Conservation (phyloP, 2,329 filamentous ascomycete species). For the Akanthomyces muscarius region DNA sequence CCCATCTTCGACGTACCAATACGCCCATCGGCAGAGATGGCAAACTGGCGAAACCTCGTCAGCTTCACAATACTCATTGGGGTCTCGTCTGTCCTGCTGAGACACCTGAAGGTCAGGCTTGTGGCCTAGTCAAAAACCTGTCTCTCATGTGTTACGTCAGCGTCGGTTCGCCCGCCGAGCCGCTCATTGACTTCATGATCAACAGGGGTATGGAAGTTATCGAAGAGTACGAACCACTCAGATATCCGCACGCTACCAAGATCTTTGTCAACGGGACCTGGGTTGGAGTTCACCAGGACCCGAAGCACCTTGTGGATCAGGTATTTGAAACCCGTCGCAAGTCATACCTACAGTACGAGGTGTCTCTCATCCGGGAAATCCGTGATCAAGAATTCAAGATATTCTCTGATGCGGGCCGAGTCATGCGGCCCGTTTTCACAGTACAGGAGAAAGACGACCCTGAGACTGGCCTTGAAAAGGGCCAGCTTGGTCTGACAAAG, state of each 20-base stretch:
- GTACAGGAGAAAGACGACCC: slow-evolving; percentile 81
- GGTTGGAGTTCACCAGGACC: slow-evolving; percentile 92
- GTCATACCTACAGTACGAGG: slow-evolving; percentile 83
- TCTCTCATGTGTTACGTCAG: slow-evolving; percentile 98
- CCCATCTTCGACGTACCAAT: slow-evolving; percentile 94
- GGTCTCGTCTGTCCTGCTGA: slow-evolving; percentile 95
- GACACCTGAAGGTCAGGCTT: slow-evolving; percentile 96
- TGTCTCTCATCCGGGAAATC: slow-evolving; percentile 93
- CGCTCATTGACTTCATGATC: slow-evolving; percentile 93
- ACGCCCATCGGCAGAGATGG: slow-evolving; percentile 97
- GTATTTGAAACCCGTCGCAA: slow-evolving; percentile 75
- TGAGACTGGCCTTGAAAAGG: slow-evolving; percentile 56
- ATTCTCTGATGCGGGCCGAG: slow-evolving; percentile 92
- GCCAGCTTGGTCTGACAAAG: slow-evolving; percentile 77
- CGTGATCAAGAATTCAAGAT: slow-evolving; percentile 98
- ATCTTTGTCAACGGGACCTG: slow-evolving; percentile 97
- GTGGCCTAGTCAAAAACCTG: slow-evolving; percentile 95
- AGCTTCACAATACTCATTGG: slow-evolving; percentile 99
- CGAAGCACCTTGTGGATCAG: slow-evolving; percentile 75
- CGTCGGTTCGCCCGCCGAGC: slow-evolving; percentile 85
- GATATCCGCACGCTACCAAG: slow-evolving; percentile 90
- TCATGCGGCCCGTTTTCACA: slow-evolving; percentile 90
- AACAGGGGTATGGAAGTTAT: slow-evolving; percentile 93
- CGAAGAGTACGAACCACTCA: slow-evolving; percentile 85
- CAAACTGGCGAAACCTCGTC: slow-evolving; percentile 95